Percentiles rank a stretch among this genome's conserved stretches.
phyloP scores from a whole-genome alignment of 306 rosid genomes.

The Rosa rugosa region DNA sequence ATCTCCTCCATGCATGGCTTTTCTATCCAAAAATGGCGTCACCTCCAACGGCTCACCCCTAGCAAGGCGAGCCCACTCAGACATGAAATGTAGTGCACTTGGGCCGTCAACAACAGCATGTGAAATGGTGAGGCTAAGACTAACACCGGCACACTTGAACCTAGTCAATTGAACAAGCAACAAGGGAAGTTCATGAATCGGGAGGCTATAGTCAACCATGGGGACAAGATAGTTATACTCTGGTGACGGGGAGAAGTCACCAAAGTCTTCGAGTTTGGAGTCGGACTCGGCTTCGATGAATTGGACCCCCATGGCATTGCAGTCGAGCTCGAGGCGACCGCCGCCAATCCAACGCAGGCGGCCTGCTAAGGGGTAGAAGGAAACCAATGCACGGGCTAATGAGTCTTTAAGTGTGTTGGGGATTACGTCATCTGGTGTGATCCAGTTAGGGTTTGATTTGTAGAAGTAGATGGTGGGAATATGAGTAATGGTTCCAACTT shows the following conservation, averaged over 20 bases:
- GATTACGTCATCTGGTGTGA: conserved; percentile 7
- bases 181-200: conserved; percentile 49
- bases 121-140: conserved; percentile 33
- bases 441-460: conserved; percentile 18
- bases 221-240: conserved; percentile 34
- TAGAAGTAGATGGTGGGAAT: conserved; percentile 53
- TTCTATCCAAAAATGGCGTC: conserved; percentile 42
- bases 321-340: conserved; percentile 53
- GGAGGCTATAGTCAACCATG: conserved; percentile 33
- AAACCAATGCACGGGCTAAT: conserved; percentile 41
- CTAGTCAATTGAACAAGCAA: conserved; percentile 44
- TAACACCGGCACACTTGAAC: conserved; percentile 56
- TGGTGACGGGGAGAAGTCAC: conserved; percentile 35
- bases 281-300: conserved; percentile 52
- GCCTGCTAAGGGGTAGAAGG: conserved; percentile 65
- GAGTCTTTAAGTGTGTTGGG: conserved; percentile 44
- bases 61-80: conserved; percentile 52
- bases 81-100: conserved; percentile 40
- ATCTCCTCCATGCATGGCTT: conserved; percentile 21
- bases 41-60: conserved; percentile 39
- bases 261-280: conserved; percentile 26
- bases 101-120: conserved; percentile 57
- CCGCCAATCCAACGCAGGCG: conserved; percentile 43
- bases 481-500: conserved; percentile 47
- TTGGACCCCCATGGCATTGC: conserved; percentile 48